Evolutionary conservation across 495 filamentous ascomycete genomes (phyloP).

Genomic region (Cryomyces minteri): DNA sequence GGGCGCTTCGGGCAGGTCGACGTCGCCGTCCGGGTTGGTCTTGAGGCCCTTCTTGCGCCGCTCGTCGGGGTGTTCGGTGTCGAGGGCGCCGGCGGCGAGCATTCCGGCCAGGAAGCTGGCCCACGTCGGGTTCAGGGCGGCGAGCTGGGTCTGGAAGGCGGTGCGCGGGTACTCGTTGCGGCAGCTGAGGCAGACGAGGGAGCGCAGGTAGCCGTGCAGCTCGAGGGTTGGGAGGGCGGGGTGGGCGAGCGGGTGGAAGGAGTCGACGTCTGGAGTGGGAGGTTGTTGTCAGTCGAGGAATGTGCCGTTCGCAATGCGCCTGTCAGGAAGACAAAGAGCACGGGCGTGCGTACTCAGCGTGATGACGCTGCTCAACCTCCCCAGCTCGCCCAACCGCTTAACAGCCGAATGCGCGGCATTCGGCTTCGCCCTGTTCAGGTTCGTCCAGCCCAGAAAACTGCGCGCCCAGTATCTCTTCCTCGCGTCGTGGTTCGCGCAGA

Average conservation of each 20-base stretch:
- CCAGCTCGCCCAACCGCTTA: slow-evolving; percentile 46
- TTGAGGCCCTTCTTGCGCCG: slow-evolving; percentile 49
- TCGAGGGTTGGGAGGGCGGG: slow-evolving; percentile 60
- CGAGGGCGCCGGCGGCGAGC: slow-evolving; percentile 50
- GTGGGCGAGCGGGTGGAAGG: slow-evolving; percentile 67
- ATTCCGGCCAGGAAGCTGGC: slow-evolving; percentile 53
- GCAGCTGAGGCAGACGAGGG: slow-evolving; percentile 62
- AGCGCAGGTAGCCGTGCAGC: slow-evolving; percentile 76
- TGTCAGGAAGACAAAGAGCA: neutral
- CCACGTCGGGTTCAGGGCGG: slow-evolving; percentile 74
- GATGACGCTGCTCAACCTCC: slow-evolving; percentile 55
- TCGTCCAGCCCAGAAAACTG: slow-evolving; percentile 84
- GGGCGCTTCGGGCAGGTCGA: slow-evolving; percentile 72
- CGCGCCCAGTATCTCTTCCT: slow-evolving; percentile 93
- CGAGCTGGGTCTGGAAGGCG: slow-evolving; percentile 57
- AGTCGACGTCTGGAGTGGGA: slow-evolving; percentile 52
- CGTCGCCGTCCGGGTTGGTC: slow-evolving; percentile 87
- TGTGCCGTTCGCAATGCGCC: neutral
- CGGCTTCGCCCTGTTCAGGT: slow-evolving; percentile 53
- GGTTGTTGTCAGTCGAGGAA: neutral
- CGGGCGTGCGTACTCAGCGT: slow-evolving; percentile 48
- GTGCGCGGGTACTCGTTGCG: slow-evolving; percentile 29
- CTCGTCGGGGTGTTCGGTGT: slow-evolving; percentile 58
- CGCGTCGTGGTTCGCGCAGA: slow-evolving; percentile 61
- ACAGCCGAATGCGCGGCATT: slow-evolving; percentile 70